A percentile compares a stretch with the other conserved stretches of the same genome.
These are phyloP conservation scores for Melaleuca quinquenervia DNA, from an alignment of 345 rosid genomes.

Conservation along the genomic window DNA sequence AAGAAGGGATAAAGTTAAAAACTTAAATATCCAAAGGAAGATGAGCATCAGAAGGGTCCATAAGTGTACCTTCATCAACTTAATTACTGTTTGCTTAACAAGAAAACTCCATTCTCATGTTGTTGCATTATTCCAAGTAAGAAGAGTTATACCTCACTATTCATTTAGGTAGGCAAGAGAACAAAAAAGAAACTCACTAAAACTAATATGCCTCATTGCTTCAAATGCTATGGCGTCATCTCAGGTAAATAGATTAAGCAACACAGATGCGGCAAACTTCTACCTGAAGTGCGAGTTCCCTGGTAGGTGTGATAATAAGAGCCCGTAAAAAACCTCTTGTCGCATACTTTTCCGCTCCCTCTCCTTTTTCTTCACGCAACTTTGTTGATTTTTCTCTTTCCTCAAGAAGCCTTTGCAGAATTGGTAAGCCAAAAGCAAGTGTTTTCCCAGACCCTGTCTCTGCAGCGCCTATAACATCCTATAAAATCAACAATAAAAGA, in stretches of 20 bases:
- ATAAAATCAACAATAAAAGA: conserved; percentile 5
- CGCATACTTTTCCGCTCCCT: conserved; percentile 50
- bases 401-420: conserved; percentile 82
- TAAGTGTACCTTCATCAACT: background rate
- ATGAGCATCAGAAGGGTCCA: background rate
- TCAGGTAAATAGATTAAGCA: background rate
- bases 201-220: background rate
- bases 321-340: conserved; percentile 73
- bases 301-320: conserved; percentile 86
- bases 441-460: conserved; percentile 99
- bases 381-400: conserved; percentile 62
- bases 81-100: background rate
- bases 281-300: conserved; percentile 94
- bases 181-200: background rate
- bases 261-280: background rate
- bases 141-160: background rate
- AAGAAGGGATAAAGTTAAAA: background rate
- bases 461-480: conserved; percentile 97
- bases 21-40: background rate
- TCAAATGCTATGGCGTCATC: background rate
- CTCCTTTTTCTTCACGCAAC: conserved; percentile 37
- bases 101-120: background rate
- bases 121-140: background rate
- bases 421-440: conserved; percentile 96
- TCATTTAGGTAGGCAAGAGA: background rate